These are phyloP conservation scores for Cadophora malorum DNA, from an alignment of 2,329 filamentous ascomycete genomes.

Conservation along the genomic window DNA sequence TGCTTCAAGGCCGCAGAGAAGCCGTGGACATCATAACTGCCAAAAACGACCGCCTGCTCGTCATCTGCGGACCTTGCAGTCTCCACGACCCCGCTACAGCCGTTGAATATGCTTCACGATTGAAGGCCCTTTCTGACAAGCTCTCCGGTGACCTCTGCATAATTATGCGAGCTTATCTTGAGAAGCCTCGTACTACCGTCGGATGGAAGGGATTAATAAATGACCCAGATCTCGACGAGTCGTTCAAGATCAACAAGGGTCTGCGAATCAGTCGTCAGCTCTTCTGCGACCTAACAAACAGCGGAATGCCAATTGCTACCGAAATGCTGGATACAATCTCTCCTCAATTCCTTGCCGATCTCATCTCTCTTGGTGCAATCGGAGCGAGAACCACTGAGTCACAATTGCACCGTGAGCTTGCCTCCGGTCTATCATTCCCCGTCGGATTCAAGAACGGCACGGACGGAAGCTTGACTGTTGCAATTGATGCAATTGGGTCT, in stretches of 20 bases:
- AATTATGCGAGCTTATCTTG: conserved; percentile 98
- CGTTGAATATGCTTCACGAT: conserved; percentile 82
- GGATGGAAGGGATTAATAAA: conserved; percentile 99
- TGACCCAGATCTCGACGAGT: conserved; percentile 96
- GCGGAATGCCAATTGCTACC: conserved; percentile 92
- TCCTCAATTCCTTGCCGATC: conserved; percentile 94
- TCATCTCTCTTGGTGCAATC: conserved; percentile 94
- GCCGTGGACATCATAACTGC: conserved; percentile 50
- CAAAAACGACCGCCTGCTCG: conserved; percentile 78
- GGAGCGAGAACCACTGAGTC: conserved; percentile 96
- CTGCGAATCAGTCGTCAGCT: conserved; percentile 90
- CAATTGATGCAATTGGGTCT: conserved; percentile 93
- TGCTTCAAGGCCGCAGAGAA: conserved; percentile 73
- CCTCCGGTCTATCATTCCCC: conserved; percentile 93
- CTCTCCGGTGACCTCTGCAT: conserved; percentile 85
- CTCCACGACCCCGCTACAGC: conserved; percentile 93
- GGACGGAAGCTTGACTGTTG: conserved; percentile 87
- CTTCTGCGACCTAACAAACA: conserved; percentile 86
- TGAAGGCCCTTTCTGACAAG: conserved; percentile 79
- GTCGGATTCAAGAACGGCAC: conserved; percentile 99
- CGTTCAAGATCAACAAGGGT: conserved; percentile 99
- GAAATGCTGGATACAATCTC: conserved; percentile 99
- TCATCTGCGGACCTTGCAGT: conserved; percentile 94
- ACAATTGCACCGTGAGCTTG: conserved; percentile 94
- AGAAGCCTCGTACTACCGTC: conserved; percentile 97